A percentile compares a stretch with the other conserved stretches of the same genome.
Conservation (phyloP, 257 asterid genomes). For the Agastache rugosa region DNA sequence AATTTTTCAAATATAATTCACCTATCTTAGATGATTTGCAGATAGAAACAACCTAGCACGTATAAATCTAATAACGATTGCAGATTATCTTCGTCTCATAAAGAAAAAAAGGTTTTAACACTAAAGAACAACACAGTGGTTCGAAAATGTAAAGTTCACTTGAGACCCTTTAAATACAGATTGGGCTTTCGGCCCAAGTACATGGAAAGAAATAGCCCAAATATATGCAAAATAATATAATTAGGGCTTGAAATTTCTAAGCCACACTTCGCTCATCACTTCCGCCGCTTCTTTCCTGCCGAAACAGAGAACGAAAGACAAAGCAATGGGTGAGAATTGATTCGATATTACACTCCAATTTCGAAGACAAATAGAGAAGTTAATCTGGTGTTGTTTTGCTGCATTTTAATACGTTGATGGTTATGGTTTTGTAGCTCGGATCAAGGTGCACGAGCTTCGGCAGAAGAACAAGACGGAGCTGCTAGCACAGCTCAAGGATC, state of each 20-base stretch:
- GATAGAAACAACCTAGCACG: too few species aligned
- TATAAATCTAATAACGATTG: too few species aligned
- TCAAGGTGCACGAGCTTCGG: slow-evolving; percentile 74
- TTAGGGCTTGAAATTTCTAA: slow-evolving; percentile 29
- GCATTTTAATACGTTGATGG: neutral
- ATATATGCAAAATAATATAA: neutral
- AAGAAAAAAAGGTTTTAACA: too few species aligned
- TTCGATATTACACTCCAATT: neutral
- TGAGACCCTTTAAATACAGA: too few species aligned
- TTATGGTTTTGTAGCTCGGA: slow-evolving; percentile 47
- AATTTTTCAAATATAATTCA: too few species aligned
- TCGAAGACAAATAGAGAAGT: neutral
- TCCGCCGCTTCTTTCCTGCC: slow-evolving; percentile 29
- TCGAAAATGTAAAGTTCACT: too few species aligned
- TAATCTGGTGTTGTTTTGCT: too few species aligned
- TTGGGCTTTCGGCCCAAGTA: slow-evolving; percentile 13
- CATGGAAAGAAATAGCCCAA: neutral
- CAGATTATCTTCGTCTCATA: too few species aligned
- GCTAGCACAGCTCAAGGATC: slow-evolving; percentile 57
- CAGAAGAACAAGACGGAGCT: slow-evolving; percentile 59
- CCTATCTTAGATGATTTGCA: too few species aligned
- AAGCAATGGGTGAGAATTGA: slow-evolving; percentile 37
- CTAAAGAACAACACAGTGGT: too few species aligned
- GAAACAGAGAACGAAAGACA: slow-evolving; percentile 16
- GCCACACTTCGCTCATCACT: neutral